Base-by-base conservation (phyloP, 2,329 filamentous ascomycete species). In the Xylariaceae sp. region DNA sequence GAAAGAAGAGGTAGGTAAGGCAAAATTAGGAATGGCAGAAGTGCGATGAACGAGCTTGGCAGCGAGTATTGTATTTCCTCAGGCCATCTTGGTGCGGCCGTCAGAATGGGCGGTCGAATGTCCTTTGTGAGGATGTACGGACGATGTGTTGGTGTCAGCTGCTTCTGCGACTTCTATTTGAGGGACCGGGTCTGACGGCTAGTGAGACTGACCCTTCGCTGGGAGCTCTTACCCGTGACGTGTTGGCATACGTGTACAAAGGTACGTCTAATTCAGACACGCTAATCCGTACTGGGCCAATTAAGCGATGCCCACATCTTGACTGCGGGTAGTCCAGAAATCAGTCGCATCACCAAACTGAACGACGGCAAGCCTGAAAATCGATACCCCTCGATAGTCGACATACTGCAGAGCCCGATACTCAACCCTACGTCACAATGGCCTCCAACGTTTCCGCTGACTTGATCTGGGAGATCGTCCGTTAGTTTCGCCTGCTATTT, bases 381-480 rank as follows among this genome's bases (percentile, higher is more conserved):
- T 28, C 7, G 22, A 28, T 28, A 28, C 22, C 22, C 22, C 22
- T 28, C 22, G 22, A 28, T 28, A 28, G 22, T 28, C 22, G 22
- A 28, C 22, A 28, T 28, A 28, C 50, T 42, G 31, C 41, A 42
- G 51, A 49, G 45, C 49, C 42, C 38, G 42, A 47, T 48, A 52
- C 47, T 22, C 34, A 40, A 68, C 22, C 22, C 69, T 66, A 73
- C 70, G 66, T 69, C 80, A 83, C 74, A 75, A 83, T 83, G 79
- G 73, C 75, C 64, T 71, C 72, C 66, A 90, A 91, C 81, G 81
- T 96, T 72, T 95, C 91, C 74, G 77, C 86, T 72, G 92, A 97
- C 79, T 83, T 97, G 69, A 79, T 96, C 82, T 97, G 93, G 93
- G 88, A 93, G 84, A 79, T 95, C 75, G 86, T 87, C 82, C 90